A percentile compares a stretch with the other conserved stretches of the same genome.
Conservation (phyloP, 371 early-diverging fungal species). For the Mortierella sp. region DNA sequence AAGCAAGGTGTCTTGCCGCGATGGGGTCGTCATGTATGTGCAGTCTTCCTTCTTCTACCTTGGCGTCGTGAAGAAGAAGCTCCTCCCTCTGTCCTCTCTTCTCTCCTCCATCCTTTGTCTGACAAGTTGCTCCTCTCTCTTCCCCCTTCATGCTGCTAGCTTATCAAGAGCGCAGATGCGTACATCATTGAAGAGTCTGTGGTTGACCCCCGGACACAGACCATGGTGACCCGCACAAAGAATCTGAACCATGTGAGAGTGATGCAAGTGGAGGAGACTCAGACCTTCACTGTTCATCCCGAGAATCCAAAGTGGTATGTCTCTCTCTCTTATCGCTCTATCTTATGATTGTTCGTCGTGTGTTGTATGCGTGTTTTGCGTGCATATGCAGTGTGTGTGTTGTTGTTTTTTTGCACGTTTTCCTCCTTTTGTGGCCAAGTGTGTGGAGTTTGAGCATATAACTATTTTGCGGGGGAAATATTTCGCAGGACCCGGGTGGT, state of each 20-base stretch:
- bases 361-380: too few species aligned
- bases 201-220: constrained; percentile 79
- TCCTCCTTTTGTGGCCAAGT: too few species aligned
- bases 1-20: constrained; percentile 89
- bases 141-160: constrained; percentile 53
- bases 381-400: background rate
- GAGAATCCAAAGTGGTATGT: constrained; percentile 62
- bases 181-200: constrained; percentile 88
- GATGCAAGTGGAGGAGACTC: constrained; percentile 93
- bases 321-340: constrained; percentile 1
- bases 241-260: constrained; percentile 93
- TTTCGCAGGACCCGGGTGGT: too few species aligned
- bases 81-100: too few species aligned
- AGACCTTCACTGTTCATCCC: constrained; percentile 73
- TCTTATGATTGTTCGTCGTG: background rate
- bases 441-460: too few species aligned
- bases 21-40: constrained; percentile 78
- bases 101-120: too few species aligned
- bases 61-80: too few species aligned
- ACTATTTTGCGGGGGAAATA: too few species aligned
- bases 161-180: constrained; percentile 79
- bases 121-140: too few species aligned
- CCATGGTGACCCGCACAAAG: constrained; percentile 85
- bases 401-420: constrained; percentile 5
- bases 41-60: background rate